Base-by-base conservation (phyloP, 2,329 filamentous ascomycete genomes). In the Microcyclospora tardicrescens region DNA sequence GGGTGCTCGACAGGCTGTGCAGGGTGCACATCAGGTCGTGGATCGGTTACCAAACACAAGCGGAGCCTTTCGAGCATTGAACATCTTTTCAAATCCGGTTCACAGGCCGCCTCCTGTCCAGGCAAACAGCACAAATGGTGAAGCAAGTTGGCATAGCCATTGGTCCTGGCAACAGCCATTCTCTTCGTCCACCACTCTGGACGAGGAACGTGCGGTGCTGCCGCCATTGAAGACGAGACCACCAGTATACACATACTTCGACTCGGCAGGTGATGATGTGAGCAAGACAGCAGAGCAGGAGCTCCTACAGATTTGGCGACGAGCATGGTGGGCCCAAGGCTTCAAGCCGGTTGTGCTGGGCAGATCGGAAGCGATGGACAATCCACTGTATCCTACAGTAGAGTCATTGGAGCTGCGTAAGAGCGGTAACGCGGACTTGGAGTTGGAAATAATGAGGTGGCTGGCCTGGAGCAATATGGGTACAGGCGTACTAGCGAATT, bases 251-350 rank as follows among this genome's bases (percentile, higher is more conserved):
- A 94, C 86, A 46, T 96, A 89, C 61, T 94, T 93, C 58, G 85
- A 94, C 53, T 66, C 74, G 10, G 75, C 73, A 4, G 59, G 68
- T 43, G 72, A 81, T 27, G 68, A 72, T 35, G 72, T 72, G 13
- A 71, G 74, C 36, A 74, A 74, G 50, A 73, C 81, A 43, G 82
- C 84, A 3, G 84, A 95, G 57, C 80, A 80, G 54, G 73, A 79
- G 42, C 64, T 96, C 42, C 69, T 96, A 35, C 66, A 93, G 41
- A 81, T 83, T 38, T 96, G 91, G 91, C 75, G 87, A 43, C 75
- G 85, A 34, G 87, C 89, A 2, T 96, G 89, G 86, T 96, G 85
- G 84, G 85, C 87, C 0, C 78, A 93, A 53, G 91, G 89, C 10
- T 95, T 96, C 63, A 77, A 72, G 45, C 89, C 91, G 0, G 70